Base-by-base conservation (phyloP, 345 rosid genomes). In the Crucihimalaya himalaica region DNA sequence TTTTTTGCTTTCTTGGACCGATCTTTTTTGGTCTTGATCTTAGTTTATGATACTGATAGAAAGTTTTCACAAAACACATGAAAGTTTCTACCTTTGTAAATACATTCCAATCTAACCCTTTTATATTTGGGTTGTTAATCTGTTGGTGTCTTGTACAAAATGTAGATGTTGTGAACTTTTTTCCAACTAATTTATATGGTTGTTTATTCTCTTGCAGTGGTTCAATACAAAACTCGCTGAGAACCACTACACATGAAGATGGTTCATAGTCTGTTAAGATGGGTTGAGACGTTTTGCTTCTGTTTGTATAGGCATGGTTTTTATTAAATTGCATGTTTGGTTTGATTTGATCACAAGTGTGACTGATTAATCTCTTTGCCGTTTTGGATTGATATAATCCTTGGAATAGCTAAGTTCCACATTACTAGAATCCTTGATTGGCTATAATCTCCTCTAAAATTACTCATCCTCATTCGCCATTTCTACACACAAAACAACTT, bases 151-250 rank as follows among this genome's bases (percentile, higher is more conserved):
- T 31, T 29, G 39, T 45, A 10, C 32, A 40, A 60, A 27, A 2
- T 45, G 0, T 20, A 29, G 3, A 5, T 58, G 37, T 15, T 25
- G 19, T 37, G 13, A 19, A 19, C 14, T 34, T 29, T 18, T 47
- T 48, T 10, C 65, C 43, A 23, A 55, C 70, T 71, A 21, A 81
- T 47, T n/a, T 35, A 21, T 25, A 3, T 43, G 32, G n/a, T 37
- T 15, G 12, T 19, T 29, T 70, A 46, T 43, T 80, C 35, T 39
- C 15, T 31, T 83, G 83, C 83, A 85, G 94, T 85, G 80, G 86
- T 85, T 60, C 90, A 89, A 66, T 87, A 87, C 13, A 85, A 85
- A 79, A 91, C 90, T 28, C 89, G 87, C 43, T 89, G 39, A 86
- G 18, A 23, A 47, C 39, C 15, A 19, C 34, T 19, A 40, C 21